Base-by-base conservation (phyloP, 768 basidiomycete species). In the Hysterangium stoloniferum region DNA sequence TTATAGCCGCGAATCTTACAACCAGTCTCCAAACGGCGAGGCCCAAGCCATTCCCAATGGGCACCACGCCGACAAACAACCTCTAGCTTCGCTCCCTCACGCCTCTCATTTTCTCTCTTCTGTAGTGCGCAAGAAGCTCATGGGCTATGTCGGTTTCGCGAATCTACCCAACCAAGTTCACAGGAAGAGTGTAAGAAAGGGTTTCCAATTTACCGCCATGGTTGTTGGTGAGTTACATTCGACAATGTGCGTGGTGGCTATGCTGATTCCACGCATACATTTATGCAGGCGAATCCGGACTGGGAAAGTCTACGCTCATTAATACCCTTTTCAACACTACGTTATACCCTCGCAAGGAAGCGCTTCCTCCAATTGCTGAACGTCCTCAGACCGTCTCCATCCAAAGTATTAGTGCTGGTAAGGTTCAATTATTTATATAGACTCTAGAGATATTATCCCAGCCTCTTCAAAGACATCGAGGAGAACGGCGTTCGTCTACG, bases 121-220 rank as follows among this genome's bases (percentile, higher is more conserved):
- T 52, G 68, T 76, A 61, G 75, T 77, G 57, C 85, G 88, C 70
- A 93, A 92, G 82, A 93, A 93, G 72, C 75, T 94, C 61, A 89
- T 86, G 80, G 89, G 91, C 62, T 94, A 91, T 66, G 91, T 95
- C 54, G 91, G 91, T 45, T 95, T 99, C 64, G 91, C 94, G 64
- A 98, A 96, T 68, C 78, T 99, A 46, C 96, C 96, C 47, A 98
- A 99, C 78, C 96, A 99, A 70, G 95, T 98, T 40, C 96, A 99
- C 72, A 85, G 96, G 70, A 91, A 96, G 74, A 95, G 92, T 61
- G 87, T 96, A 43, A 79, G 92, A 74, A 98, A 93, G 71, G 95
- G 96, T 40, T 99, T 98, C 77, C 91, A 98, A 68, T 99, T 99
- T 73, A 95, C 92, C 49, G 77, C 83, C 57, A 98, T 99, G 96